These are phyloP conservation scores for Cenococcum geophilum DNA, from an alignment of 495 filamentous ascomycete genomes.

Conservation along the genomic window DNA sequence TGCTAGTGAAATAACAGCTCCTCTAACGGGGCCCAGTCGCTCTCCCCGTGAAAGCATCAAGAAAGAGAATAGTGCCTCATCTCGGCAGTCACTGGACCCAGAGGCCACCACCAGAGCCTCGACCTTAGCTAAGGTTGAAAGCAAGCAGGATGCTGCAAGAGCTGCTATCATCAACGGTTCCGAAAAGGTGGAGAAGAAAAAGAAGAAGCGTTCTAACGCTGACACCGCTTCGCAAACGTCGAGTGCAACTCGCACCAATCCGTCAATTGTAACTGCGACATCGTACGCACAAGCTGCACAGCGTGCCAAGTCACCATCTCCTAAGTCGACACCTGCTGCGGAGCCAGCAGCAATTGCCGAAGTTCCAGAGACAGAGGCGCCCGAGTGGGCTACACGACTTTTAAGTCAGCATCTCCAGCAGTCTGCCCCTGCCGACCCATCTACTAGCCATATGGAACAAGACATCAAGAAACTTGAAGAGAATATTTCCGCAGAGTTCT, in stretches of 20 bases:
- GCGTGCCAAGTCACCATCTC: constrained; percentile 15
- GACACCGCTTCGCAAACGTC: constrained; percentile 29
- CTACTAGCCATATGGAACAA: constrained; percentile 29
- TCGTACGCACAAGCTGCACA: constrained; percentile 31
- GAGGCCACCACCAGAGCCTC: constrained; percentile 31
- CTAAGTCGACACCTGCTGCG: constrained; percentile 3
- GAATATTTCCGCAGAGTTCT: constrained; percentile 51
- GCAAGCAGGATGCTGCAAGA: constrained; percentile 41
- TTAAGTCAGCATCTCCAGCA: constrained; percentile 18
- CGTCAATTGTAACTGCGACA: constrained; percentile 3
- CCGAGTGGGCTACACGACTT: constrained; percentile 24
- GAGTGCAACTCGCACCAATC: constrained; percentile 27
- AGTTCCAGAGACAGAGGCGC: constrained; percentile 10
- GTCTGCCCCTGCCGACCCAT: constrained; percentile 11
- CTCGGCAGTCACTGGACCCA: constrained; percentile 40
- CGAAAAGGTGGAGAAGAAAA: constrained; percentile 46
- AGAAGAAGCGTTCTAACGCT: constrained; percentile 35
- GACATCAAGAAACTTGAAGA: constrained; percentile 53
- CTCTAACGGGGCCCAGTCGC: constrained; percentile 17
- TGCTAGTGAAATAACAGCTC: constrained; percentile 39
- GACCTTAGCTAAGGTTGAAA: constrained; percentile 33
- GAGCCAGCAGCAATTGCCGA: neutral
- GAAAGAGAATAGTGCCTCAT: constrained; percentile 40
- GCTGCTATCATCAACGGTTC: constrained; percentile 38
- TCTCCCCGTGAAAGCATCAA: constrained; percentile 34